A percentile compares a stretch with the other conserved stretches of the same genome.
Evolutionary conservation across 441 rosid species (phyloP).

Genomic region (Syzygium syzygioides): DNA sequence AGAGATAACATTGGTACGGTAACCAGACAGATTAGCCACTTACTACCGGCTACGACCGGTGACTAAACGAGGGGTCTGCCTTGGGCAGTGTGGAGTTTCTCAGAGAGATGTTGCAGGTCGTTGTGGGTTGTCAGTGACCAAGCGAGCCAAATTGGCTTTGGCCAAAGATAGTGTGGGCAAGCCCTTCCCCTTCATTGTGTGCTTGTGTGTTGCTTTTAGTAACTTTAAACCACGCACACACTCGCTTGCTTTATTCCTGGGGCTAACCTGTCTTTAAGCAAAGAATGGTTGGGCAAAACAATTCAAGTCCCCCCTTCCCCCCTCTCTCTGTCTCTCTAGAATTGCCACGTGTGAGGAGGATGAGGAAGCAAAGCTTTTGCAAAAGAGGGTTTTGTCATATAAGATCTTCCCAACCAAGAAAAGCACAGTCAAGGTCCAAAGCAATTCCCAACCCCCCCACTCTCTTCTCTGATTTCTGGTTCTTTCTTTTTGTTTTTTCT

Average conservation of each 20-base stretch:
- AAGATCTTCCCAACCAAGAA: conserved; percentile 55
- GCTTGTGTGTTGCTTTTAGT: conserved; percentile 5
- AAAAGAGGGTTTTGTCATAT: conserved; percentile 19
- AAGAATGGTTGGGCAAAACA: conserved; percentile 64
- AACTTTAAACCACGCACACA: conserved; percentile 25
- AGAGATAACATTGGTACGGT: not conserved
- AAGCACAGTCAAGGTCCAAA: conserved; percentile 70
- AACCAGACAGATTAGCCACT: not conserved
- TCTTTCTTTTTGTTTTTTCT: conserved; percentile 6
- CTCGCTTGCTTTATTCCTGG: conserved; percentile 54
- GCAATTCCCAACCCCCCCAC: conserved; percentile 17
- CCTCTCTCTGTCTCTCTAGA: not conserved
- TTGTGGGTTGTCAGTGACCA: conserved; percentile 40
- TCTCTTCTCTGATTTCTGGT: not conserved
- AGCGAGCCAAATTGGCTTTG: not conserved
- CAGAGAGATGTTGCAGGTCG: conserved; percentile 15
- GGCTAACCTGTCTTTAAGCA: conserved; percentile 60
- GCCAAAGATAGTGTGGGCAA: not conserved
- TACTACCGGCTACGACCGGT: not conserved
- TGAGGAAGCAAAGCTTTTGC: conserved; percentile 26
- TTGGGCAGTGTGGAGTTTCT: conserved; percentile 1
- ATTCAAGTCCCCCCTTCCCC: conserved; percentile 6
- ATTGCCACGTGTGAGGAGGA: conserved; percentile 11
- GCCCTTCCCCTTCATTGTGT: not conserved
- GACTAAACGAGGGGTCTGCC: not conserved